phyloP scores from a whole-genome alignment of 495 filamentous ascomycete genomes.

The Penicillium canariense region DNA sequence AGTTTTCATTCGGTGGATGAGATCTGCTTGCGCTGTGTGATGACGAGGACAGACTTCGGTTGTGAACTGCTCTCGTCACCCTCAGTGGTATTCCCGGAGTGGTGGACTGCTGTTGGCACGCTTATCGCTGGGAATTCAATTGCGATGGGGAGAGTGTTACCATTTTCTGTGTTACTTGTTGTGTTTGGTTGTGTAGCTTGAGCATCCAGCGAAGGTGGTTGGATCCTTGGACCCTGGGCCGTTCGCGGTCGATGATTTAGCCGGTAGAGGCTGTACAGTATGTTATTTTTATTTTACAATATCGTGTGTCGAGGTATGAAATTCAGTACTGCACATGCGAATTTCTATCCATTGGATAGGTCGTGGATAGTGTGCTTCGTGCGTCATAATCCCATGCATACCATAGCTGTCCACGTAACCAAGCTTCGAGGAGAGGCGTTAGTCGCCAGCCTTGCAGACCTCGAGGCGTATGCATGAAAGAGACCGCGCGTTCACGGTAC shows the following conservation, averaged over 20 bases:
- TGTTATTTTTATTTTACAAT: too few species aligned
- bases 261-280: neutral
- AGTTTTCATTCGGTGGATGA: neutral
- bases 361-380: neutral
- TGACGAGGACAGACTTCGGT: neutral
- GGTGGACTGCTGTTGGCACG: too few species aligned
- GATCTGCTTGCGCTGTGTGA: neutral
- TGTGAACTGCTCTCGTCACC: too few species aligned
- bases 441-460: too few species aligned
- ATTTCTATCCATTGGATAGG: too few species aligned
- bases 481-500: neutral
- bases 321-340: too few species aligned
- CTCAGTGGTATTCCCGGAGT: too few species aligned
- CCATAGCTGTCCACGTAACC: slow-evolving; percentile 1
- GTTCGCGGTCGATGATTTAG: neutral
- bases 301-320: too few species aligned
- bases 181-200: neutral
- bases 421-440: neutral
- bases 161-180: neutral
- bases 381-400: too few species aligned
- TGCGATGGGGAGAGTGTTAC: neutral
- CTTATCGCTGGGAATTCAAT: too few species aligned
- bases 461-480: neutral
- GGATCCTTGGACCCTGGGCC: neutral
- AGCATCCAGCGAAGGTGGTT: neutral